Evolutionary conservation across 805 yeast genomes (phyloP), one percentile per base, ranked within the genome.

Genomic region (Martiniozyma abietophila): DNA sequence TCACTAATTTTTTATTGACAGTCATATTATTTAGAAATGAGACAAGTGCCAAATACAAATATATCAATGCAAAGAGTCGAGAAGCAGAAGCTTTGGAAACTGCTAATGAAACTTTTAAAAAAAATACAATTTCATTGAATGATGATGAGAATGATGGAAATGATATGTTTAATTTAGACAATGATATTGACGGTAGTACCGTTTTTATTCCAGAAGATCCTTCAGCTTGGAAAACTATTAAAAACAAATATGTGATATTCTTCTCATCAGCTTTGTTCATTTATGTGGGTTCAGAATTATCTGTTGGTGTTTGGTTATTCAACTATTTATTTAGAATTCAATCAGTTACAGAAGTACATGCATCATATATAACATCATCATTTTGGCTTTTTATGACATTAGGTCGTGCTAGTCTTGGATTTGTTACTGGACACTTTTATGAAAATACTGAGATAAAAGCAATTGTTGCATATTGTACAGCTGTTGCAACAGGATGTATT

Each of bases 221-320:
- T 1, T 31, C 50, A 3, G 24, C 46, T 0, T 19, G 25, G 21
- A 49, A 46, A 11, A 48, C 46, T n/a, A 27, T 68, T 10, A 47
- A 47, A 25, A 61, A 64, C 25, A 53, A 46, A 27, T 47, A 58
- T 15, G 63, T 69, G 8, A 57, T 66, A 56, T 51, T 57, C 25
- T 62, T 66, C 38, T 50, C 74, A 2, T 9, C 56, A 4, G 50
- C 64, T 20, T 50, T 72, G 30, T 71, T 71, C 45, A 42, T 64
- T 15, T 71, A 71, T 41, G 64, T 69, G 24, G 76, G 78, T 3
- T 67, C 65, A 10, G 77, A 71, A 47, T 61, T 65, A 11, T 61
- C 74, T 5, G 62, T 71, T 43, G 77, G 77, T 1, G 54, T 66
- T 14, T 72, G 77, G 77, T 41, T 70, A 35, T 61, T 68, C 43